Percentiles rank a stretch among this genome's conserved stretches.
Evolutionary conservation across 148 eudicot genomes (phyloP).

Genomic region (Nyssa sinensis): DNA sequence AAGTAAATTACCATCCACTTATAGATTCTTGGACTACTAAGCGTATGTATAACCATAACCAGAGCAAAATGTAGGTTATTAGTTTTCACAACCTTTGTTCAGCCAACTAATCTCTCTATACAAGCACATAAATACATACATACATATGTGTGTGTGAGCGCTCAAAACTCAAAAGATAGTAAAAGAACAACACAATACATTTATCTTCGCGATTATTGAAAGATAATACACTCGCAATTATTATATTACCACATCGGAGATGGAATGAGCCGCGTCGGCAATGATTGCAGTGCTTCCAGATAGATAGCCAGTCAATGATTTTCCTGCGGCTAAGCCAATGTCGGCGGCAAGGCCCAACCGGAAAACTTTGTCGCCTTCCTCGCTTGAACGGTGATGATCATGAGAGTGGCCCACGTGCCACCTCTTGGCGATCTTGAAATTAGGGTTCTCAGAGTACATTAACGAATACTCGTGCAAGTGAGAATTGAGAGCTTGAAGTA

Average conservation of each 20-base stretch:
- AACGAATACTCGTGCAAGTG: constrained; percentile 26
- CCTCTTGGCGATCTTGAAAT: constrained; percentile 42
- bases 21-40: not conserved
- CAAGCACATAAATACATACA: not conserved
- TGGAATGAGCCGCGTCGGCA: constrained; percentile 98
- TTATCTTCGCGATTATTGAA: not conserved
- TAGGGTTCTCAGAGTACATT: constrained; percentile 24
- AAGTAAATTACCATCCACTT: not conserved
- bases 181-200: not conserved
- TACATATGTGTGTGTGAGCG: too few relatives aligned
- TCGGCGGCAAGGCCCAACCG: constrained; percentile 88
- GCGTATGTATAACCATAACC: not conserved
- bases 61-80: not conserved
- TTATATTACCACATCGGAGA: constrained; percentile 83
- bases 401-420: constrained; percentile 79
- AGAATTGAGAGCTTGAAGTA: constrained; percentile 26
- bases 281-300: constrained; percentile 94
- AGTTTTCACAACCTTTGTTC: not conserved
- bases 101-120: not conserved
- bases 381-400: constrained; percentile 33
- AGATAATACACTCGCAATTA: too few relatives aligned
- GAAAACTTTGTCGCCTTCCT: constrained; percentile 69
- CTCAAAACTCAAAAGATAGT: too few relatives aligned
- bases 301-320: constrained; percentile 77
- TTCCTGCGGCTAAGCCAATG: constrained; percentile 73